Conservation (phyloP, 768 basidiomycete genomes). For the Coprinellus aureogranulatus region DNA sequence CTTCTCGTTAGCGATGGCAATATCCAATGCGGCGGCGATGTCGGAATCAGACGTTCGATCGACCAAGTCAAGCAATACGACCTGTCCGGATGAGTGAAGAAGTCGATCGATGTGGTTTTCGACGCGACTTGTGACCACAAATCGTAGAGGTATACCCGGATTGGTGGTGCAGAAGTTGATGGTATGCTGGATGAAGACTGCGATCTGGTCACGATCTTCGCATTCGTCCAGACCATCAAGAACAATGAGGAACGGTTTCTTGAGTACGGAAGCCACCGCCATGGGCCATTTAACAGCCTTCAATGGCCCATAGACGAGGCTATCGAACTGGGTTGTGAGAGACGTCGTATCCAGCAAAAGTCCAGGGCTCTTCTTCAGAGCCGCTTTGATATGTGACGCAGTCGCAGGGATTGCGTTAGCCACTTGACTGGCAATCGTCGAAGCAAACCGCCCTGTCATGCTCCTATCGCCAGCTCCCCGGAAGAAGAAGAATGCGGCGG, state of each 20-base stretch:
- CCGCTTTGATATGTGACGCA: background rate
- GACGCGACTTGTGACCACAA: background rate
- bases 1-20: background rate
- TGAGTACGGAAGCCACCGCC: no score
- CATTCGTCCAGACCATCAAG: conserved; percentile 22
- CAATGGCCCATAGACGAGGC: conserved; percentile 8
- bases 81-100: background rate
- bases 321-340: conserved; percentile 5
- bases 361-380: background rate
- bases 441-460: background rate
- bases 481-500: conserved; percentile 15
- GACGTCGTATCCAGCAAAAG: background rate
- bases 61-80: background rate
- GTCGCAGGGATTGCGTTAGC: conserved; percentile 2
- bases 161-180: background rate
- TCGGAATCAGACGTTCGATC: background rate
- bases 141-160: background rate
- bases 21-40: background rate
- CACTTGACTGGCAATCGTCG: conserved; percentile 15
- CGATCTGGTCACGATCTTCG: conserved; percentile 2
- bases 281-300: background rate
- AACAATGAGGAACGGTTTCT: conserved; percentile 7
- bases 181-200: conserved; percentile 1
- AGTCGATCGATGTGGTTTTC: background rate
- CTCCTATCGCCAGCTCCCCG: conserved; percentile 1